Evolutionary conservation across 495 filamentous ascomycete genomes (phyloP), one percentile per base, ranked within the genome.

Genomic region (Penicillium flavigenum): DNA sequence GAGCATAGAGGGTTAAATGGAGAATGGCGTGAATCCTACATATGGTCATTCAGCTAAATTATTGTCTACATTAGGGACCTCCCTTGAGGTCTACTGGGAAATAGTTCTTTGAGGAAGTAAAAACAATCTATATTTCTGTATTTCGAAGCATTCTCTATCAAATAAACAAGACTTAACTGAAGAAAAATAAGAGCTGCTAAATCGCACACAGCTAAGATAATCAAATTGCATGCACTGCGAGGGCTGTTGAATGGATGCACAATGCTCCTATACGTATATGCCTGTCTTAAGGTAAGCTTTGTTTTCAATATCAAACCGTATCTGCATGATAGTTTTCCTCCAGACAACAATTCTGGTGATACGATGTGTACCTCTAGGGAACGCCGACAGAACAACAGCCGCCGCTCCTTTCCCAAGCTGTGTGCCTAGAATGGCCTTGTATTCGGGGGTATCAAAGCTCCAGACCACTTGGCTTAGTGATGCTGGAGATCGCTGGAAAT

Each of bases 281-380:
- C 5, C 14, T 38, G 16, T n/a, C 16, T 38, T 5, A 3, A 36
- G 34, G 34, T n/a, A 39, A 39, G n/a, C 6, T 39, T 39, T 17
- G 7, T 39, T 7, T 39, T 51, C 48, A 32, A 52, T 52, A 17
- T 52, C 50, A 27, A 52, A 52, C 20, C 38, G 50, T 1, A 52
- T 29, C 20, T 52, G 50, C 36, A 43, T 19, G 16, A 14, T n/a
- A 3, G 3, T 0, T 4, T 19, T 12, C 24, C 11, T 42, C 50
- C 38, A 43, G n/a, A 24, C 17, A 19, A 52, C 16, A 5, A 52
- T 22, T 29, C 38, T 26, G 6, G 50, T 24, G 5, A 52, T 42
- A 43, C 36, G 22, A 27, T 17, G 11, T 5, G 20, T 16, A 29
- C 50, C 50, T 17, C 34, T 14, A 11, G 49, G 49, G 9, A 52